Evolutionary conservation across 768 basidiomycete genomes (phyloP).

Genomic region (Tricholoma matsutake): DNA sequence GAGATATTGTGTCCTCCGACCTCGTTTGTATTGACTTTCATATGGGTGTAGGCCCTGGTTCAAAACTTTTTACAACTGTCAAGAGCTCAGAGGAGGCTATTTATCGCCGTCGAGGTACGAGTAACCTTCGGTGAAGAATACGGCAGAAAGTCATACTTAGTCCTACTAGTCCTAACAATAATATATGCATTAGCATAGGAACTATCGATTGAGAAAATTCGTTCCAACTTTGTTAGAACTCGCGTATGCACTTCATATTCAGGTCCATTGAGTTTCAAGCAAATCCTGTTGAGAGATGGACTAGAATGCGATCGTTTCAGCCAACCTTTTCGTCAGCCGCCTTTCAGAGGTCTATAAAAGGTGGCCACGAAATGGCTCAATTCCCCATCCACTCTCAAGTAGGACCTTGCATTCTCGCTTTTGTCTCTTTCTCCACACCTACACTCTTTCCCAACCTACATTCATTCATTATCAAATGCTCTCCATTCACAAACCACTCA

Average conservation of each 20-base stretch:
- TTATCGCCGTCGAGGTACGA: too few relatives aligned
- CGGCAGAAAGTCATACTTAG: too few relatives aligned
- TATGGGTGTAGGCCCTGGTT: background rate
- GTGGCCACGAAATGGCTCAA: background rate
- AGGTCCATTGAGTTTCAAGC: background rate
- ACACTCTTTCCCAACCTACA: slow-evolving; percentile 1
- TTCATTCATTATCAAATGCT: background rate
- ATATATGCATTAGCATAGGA: too few relatives aligned
- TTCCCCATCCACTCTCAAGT: background rate
- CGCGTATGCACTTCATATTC: background rate
- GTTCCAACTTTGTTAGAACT: background rate
- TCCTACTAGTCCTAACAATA: too few relatives aligned
- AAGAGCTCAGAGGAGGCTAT: too few relatives aligned
- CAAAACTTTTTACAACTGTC: too few relatives aligned
- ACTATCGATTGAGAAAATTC: too few relatives aligned
- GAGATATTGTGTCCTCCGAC: background rate
- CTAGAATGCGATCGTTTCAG: background rate
- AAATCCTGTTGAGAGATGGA: background rate
- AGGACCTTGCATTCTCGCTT: background rate
- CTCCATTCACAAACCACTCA: background rate
- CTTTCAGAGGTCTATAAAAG: background rate
- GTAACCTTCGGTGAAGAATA: too few relatives aligned
- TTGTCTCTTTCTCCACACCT: background rate
- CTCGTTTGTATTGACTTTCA: background rate
- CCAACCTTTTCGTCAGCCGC: background rate